phyloP scores from a whole-genome alignment of 495 filamentous ascomycete species.

The Collariella sp. region DNA sequence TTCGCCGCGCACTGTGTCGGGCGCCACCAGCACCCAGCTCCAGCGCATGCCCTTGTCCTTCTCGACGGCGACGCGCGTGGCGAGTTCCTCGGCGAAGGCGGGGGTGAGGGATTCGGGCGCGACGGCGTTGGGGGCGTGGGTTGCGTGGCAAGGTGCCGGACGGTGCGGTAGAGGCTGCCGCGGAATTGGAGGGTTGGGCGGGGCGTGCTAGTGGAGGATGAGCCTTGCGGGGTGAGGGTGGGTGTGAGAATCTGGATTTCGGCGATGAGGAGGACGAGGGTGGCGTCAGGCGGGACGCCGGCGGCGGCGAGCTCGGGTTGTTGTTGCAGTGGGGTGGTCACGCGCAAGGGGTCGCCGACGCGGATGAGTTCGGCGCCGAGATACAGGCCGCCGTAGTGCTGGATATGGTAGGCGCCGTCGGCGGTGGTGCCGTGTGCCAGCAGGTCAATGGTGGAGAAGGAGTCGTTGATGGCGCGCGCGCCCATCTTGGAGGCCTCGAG shows the following conservation, averaged over 20 bases:
- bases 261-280: slow-evolving; percentile 30
- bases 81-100: slow-evolving; percentile 30
- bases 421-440: slow-evolving; percentile 10
- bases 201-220: too few species aligned
- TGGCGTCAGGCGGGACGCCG: neutral
- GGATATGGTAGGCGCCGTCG: slow-evolving; percentile 6
- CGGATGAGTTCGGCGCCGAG: slow-evolving; percentile 39
- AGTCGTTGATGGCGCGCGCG: slow-evolving; percentile 34
- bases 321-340: slow-evolving; percentile 5
- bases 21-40: slow-evolving; percentile 25
- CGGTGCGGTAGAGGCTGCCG: slow-evolving; percentile 23
- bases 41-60: slow-evolving; percentile 15
- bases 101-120: slow-evolving; percentile 20
- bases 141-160: slow-evolving; percentile 5
- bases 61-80: slow-evolving; percentile 28
- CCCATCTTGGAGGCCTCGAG: slow-evolving; percentile 41
- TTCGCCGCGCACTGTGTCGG: slow-evolving; percentile 16
- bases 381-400: slow-evolving; percentile 29
- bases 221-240: slow-evolving; percentile 2
- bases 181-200: slow-evolving; percentile 21
- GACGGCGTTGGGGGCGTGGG: slow-evolving; percentile 9
- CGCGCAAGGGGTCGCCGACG: slow-evolving; percentile 32
- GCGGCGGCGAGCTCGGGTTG: slow-evolving; percentile 1
- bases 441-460: slow-evolving; percentile 34
- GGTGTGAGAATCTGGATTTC: slow-evolving; percentile 18